A percentile compares a stretch with the other conserved stretches of the same genome.
These are phyloP conservation scores for Poterioochromonas sp. DNA, from an alignment of 352 stramenopile genomes.

Conservation along the genomic window DNA sequence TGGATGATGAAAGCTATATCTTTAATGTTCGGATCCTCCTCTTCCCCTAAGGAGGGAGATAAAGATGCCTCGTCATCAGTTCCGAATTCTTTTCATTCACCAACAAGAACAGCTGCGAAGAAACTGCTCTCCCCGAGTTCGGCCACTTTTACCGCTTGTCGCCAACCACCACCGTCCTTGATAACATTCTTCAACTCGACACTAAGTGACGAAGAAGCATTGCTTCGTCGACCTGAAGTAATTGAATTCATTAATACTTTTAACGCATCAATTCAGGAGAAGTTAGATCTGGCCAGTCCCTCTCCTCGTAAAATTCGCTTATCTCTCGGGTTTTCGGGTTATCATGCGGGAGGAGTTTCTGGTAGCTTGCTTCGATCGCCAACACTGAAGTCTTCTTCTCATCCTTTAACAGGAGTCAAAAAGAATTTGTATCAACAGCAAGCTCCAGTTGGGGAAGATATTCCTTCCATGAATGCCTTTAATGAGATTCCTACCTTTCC, in stretches of 20 bases:
- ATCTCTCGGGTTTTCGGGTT: not conserved
- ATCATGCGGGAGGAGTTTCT: not conserved
- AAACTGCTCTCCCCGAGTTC: not conserved
- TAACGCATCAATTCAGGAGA: conserved; percentile 8
- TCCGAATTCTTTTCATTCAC: not conserved
- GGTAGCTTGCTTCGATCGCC: not conserved
- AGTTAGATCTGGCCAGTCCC: not conserved
- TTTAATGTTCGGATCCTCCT: not conserved
- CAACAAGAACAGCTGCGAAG: not conserved
- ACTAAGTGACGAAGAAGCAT: not conserved
- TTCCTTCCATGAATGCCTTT: not conserved
- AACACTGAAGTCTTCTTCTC: not conserved
- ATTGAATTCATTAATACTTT: not conserved
- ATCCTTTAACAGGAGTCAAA: not conserved
- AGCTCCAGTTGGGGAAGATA: not conserved
- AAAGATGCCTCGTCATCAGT: not conserved
- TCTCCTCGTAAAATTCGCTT: conserved; percentile 6
- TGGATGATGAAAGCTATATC: conserved; percentile 18
- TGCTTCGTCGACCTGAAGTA: not conserved
- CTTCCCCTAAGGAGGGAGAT: no score
- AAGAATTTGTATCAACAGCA: not conserved
- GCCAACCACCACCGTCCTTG: no score
- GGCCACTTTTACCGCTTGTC: not conserved
- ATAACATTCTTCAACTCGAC: no score
- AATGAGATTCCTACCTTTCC: not conserved